Evolutionary conservation across 768 basidiomycete species (phyloP).

Genomic region (Polyporus arcularius): DNA sequence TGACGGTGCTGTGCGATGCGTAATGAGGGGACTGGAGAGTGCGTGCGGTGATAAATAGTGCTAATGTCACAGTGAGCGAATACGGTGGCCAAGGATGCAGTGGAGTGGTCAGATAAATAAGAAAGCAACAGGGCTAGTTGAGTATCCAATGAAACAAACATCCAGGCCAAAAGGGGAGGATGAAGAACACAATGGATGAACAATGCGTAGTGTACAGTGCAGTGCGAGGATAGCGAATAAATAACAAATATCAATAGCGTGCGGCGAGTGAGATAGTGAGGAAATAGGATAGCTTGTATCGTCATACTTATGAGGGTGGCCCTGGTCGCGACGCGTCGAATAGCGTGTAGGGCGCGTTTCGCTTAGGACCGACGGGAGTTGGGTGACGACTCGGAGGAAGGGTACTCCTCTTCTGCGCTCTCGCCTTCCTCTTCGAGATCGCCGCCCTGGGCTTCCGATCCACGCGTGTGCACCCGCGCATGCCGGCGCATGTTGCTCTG

Average conservation of each 20-base stretch:
- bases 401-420: constrained; percentile 35
- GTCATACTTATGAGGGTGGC: neutral
- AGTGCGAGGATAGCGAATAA: constrained; percentile 22
- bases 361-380: constrained; percentile 6
- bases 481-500: constrained; percentile 90
- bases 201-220: constrained; percentile 19
- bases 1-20: neutral
- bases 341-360: neutral
- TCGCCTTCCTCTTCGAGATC: constrained; percentile 45
- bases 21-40: neutral
- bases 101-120: neutral
- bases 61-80: neutral
- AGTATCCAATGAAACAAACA: neutral
- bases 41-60: neutral
- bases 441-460: constrained; percentile 20
- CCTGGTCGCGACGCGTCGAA: neutral
- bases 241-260: constrained; percentile 9
- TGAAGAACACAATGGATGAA: constrained; percentile 1
- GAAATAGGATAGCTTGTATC: constrained; percentile 9
- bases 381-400: constrained; percentile 17
- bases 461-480: constrained; percentile 64
- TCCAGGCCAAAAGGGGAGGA: neutral
- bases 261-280: constrained; percentile 8
- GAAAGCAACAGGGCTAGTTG: neutral
- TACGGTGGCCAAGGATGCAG: neutral